These are phyloP conservation scores for Barbarea vulgaris DNA, from an alignment of 345 rosid genomes.

Conservation along the genomic window DNA sequence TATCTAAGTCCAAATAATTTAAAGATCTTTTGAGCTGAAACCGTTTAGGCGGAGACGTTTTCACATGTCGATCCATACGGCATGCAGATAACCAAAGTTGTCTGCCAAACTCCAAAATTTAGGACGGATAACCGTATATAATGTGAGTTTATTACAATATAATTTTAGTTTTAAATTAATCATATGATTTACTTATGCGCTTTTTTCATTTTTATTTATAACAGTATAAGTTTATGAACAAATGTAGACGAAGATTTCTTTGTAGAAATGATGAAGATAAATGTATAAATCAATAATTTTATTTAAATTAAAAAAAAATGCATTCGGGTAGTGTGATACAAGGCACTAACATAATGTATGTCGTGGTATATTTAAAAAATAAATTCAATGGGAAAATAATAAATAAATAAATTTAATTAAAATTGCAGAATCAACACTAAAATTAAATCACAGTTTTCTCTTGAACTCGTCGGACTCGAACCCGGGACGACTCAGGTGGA, in stretches of 20 bases:
- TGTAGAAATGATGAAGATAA: background rate
- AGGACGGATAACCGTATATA: too few species aligned
- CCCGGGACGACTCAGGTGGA: constrained; percentile 77
- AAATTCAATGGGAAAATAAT: background rate
- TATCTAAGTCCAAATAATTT: background rate
- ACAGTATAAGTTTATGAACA: too few species aligned
- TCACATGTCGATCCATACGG: background rate
- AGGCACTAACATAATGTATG: background rate
- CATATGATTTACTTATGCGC: background rate
- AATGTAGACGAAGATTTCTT: background rate
- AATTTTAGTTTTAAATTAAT: background rate
- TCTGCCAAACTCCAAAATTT: too few species aligned
- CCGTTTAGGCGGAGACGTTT: background rate
- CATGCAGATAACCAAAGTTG: background rate
- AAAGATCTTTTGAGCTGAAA: background rate
- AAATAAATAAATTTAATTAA: constrained; percentile 4
- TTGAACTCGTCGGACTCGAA: constrained; percentile 46
- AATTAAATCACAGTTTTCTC: background rate
- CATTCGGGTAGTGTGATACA: background rate
- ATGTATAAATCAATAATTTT: background rate
- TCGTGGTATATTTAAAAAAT: background rate
- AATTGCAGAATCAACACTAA: background rate
- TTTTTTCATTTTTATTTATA: background rate
- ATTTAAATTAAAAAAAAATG: background rate
- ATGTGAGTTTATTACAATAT: background rate